A percentile compares a stretch with the other conserved stretches of the same genome.
These are phyloP conservation scores for Lactarius sanguifluus DNA, from an alignment of 768 basidiomycete species.

Conservation along the genomic window DNA sequence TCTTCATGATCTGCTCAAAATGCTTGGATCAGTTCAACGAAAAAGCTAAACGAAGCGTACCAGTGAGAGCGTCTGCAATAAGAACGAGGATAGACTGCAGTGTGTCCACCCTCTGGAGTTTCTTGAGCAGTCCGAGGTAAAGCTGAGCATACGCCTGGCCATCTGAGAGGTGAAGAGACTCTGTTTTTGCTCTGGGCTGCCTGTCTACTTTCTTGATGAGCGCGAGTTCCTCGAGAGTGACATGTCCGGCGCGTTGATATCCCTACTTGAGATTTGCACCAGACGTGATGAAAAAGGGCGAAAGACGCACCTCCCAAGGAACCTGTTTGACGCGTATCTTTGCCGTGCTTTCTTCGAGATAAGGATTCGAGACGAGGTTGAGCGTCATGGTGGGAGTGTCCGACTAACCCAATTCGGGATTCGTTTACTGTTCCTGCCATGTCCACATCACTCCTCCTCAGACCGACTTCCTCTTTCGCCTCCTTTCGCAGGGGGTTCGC, in stretches of 20 bases:
- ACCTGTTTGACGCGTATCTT: constrained; percentile 90
- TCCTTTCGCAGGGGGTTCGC: constrained; percentile 17
- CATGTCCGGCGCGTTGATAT: constrained; percentile 90
- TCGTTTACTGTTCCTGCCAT: neutral
- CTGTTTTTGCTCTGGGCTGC: constrained; percentile 68
- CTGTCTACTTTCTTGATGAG: constrained; percentile 90
- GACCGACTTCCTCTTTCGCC: neutral
- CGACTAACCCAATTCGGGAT: constrained; percentile 10
- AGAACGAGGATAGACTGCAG: constrained; percentile 85
- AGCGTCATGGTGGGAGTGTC: constrained; percentile 55
- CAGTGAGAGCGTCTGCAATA: constrained; percentile 84
- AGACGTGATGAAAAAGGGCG: neutral
- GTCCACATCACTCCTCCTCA: constrained; percentile 10
- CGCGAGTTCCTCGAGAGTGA: constrained; percentile 82
- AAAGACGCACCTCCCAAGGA: constrained; percentile 84
- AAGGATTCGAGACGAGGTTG: constrained; percentile 74
- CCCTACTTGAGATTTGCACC: constrained; percentile 53
- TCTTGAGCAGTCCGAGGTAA: constrained; percentile 87
- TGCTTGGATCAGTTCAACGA: neutral
- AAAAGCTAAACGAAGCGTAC: constrained; percentile 41
- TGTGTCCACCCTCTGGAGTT: constrained; percentile 79
- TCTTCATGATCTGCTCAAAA: constrained; percentile 73
- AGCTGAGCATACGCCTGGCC: constrained; percentile 81
- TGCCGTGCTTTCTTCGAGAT: constrained; percentile 82
- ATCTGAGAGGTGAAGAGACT: constrained; percentile 79